Conservation (phyloP, 768 basidiomycete genomes). For the Lactifluus volemus region DNA sequence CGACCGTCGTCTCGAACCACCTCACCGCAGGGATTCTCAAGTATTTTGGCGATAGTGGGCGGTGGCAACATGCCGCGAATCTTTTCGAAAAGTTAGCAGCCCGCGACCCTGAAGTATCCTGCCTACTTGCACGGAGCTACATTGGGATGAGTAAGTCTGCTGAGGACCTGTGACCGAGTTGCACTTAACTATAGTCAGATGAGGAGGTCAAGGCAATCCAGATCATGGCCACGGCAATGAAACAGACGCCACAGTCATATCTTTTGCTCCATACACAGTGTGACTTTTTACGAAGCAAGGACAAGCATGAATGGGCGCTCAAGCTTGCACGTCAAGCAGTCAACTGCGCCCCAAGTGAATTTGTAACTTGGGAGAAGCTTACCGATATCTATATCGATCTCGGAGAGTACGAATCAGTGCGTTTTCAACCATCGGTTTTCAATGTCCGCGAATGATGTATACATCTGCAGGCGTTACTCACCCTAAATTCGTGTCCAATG, state of each 20-base stretch:
- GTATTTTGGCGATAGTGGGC: constrained; percentile 89
- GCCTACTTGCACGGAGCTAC: constrained; percentile 80
- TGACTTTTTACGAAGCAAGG: constrained; percentile 86
- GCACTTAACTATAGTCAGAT: constrained; percentile 39
- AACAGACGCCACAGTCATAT: constrained; percentile 84
- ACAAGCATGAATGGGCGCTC: constrained; percentile 79
- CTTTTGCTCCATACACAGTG: constrained; percentile 91
- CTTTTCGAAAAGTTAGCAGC: constrained; percentile 84
- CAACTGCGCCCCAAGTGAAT: constrained; percentile 97
- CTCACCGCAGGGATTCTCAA: constrained; percentile 92
- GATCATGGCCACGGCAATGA: constrained; percentile 79
- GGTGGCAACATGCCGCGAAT: constrained; percentile 83
- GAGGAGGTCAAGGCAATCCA: constrained; percentile 98
- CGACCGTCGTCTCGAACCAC: constrained; percentile 93
- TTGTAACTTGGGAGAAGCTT: constrained; percentile 97
- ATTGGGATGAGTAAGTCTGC: constrained; percentile 87
- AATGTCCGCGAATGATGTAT: not conserved
- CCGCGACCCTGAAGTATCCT: constrained; percentile 85
- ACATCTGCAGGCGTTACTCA: constrained; percentile 56
- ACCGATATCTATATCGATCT: constrained; percentile 92
- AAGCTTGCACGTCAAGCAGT: constrained; percentile 91
- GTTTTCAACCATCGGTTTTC: not conserved
- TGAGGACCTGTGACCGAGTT: not conserved
- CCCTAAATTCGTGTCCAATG: constrained; percentile 99
- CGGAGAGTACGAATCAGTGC: constrained; percentile 69